Conservation (phyloP, 805 yeast genomes). For the Metschnikowia colocasiae region DNA sequence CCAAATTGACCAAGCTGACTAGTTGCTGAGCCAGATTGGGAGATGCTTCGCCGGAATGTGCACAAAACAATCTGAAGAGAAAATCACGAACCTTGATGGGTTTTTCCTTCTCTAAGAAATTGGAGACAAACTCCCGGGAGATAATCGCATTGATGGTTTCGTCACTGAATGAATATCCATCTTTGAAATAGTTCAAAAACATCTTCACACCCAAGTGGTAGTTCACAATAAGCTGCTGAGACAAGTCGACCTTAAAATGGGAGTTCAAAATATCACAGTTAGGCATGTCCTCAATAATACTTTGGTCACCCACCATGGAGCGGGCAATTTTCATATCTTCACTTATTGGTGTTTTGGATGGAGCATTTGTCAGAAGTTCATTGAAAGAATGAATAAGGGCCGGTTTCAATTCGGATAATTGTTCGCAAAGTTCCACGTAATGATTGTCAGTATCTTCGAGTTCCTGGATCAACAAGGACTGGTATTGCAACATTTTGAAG, state of each 20-base stretch:
- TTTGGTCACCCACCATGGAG: background rate
- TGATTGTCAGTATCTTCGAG: constrained; percentile 39
- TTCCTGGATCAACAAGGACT: constrained; percentile 30
- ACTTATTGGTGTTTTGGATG: background rate
- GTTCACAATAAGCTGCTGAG: constrained; percentile 26
- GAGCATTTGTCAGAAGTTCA: background rate
- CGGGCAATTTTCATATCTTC: background rate
- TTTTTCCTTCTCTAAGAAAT: constrained; percentile 18
- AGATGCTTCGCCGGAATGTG: background rate
- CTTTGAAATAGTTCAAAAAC: constrained; percentile 27
- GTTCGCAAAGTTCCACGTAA: constrained; percentile 29
- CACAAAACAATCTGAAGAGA: constrained; percentile 20
- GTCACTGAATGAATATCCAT: constrained; percentile 30
- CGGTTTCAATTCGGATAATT: constrained; percentile 21
- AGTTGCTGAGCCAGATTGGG: constrained; percentile 8
- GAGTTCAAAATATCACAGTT: background rate
- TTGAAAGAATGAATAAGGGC: constrained; percentile 2
- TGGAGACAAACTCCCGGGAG: constrained; percentile 26
- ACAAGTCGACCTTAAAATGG: constrained; percentile 24
- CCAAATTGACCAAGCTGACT: constrained; percentile 18
- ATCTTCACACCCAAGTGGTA: constrained; percentile 22
- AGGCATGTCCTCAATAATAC: background rate
- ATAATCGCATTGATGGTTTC: constrained; percentile 32
- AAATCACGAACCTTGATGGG: constrained; percentile 20
- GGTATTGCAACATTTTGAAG: constrained; percentile 25